These are phyloP conservation scores for Zoysia pacifica DNA, from an alignment of 176 grass and related monocot species.

Conservation along the genomic window DNA sequence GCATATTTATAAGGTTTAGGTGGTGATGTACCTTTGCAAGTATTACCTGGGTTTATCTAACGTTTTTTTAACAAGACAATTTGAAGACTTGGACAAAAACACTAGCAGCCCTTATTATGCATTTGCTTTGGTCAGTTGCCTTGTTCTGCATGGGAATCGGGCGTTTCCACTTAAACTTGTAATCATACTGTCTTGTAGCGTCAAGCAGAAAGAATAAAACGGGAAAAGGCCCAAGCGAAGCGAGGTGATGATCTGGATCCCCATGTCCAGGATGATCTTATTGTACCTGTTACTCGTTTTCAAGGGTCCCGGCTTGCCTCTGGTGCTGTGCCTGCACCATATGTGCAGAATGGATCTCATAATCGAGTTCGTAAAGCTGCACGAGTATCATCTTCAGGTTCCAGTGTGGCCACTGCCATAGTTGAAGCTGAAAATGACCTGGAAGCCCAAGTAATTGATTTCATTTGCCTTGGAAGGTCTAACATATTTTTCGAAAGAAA, in stretches of 20 bases:
- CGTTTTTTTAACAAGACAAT: conserved; percentile 1
- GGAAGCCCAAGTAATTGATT: conserved; percentile 58
- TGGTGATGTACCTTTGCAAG: neutral
- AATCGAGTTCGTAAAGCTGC: conserved; percentile 52
- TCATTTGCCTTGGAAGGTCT: conserved; percentile 17
- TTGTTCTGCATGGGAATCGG: neutral
- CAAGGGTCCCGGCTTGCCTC: conserved; percentile 92
- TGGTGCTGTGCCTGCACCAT: conserved; percentile 69
- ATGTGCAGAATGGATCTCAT: conserved; percentile 51
- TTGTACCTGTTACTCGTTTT: conserved; percentile 81
- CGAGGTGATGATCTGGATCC: conserved; percentile 89
- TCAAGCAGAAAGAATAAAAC: conserved; percentile 89
- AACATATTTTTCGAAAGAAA: conserved; percentile 19
- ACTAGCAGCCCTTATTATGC: neutral
- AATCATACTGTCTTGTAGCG: conserved; percentile 52
- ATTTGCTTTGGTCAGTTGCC: conserved; percentile 19
- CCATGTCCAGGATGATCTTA: conserved; percentile 61
- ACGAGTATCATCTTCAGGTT: conserved; percentile 53
- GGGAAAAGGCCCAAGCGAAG: conserved; percentile 77
- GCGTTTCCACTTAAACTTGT: conserved; percentile 26
- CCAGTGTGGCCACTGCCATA: conserved; percentile 72
- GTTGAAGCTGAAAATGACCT: conserved; percentile 88
- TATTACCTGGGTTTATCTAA: neutral
- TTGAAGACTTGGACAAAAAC: conserved; percentile 1
- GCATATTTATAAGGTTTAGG: neutral